These are phyloP conservation scores for Aspergillus clavatus DNA, from an alignment of 2,329 filamentous ascomycete species.

Conservation along the genomic window DNA sequence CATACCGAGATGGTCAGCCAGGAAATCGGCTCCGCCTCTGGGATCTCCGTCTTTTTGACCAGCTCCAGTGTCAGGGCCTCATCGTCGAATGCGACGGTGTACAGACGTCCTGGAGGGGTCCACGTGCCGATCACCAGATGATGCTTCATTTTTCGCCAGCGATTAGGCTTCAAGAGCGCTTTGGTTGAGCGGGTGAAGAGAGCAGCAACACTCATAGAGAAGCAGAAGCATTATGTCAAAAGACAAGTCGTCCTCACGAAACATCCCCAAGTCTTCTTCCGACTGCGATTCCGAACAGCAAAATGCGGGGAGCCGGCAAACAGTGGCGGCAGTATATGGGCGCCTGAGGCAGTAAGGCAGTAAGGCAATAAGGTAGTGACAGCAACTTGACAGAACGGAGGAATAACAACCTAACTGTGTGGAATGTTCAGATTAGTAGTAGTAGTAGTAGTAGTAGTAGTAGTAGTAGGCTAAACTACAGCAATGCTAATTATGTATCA, in stretches of 20 bases:
- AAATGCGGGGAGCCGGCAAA: not conserved
- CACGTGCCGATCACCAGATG: constrained; percentile 91
- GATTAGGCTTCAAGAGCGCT: no score
- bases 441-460: no score
- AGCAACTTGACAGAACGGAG: no score
- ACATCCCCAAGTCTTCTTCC: not conserved
- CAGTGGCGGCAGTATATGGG: not conserved
- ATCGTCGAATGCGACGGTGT: constrained; percentile 83
- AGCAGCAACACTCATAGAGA: not conserved
- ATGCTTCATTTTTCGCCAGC: constrained; percentile 62
- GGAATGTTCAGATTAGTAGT: no score
- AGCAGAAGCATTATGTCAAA: no score
- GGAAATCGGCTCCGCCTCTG: constrained; percentile 79
- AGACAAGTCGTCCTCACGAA: no score
- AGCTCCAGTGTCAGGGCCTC: constrained; percentile 68
- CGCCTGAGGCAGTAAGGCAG: not conserved
- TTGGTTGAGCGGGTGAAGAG: no score
- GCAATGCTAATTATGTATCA: no score
- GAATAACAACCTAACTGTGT: no score
- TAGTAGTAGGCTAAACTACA: no score
- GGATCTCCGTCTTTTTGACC: constrained; percentile 75
- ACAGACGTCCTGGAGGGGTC: constrained; percentile 84
- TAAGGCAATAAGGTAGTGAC: no score
- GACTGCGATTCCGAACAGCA: not conserved
- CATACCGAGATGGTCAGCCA: constrained; percentile 89